Percentiles rank a stretch among this genome's conserved stretches.
Evolutionary conservation across 2,329 filamentous ascomycete species (phyloP).

Genomic region (Fusarium abutilonis): DNA sequence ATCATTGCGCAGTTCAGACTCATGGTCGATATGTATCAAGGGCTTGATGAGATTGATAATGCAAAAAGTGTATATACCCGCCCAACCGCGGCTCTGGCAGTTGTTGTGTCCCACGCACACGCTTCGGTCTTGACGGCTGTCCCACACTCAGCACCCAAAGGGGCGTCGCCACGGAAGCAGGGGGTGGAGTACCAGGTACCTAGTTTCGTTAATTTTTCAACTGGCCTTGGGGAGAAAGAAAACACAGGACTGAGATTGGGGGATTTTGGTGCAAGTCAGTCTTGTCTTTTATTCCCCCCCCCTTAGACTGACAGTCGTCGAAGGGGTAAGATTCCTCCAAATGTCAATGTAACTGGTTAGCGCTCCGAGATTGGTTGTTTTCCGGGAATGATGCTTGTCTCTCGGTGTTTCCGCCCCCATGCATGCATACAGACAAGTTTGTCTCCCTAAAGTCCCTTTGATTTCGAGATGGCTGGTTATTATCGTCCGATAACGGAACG

Average conservation of each 20-base stretch:
- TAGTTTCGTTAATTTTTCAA: slow-evolving; percentile 18
- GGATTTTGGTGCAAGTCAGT: too few relatives aligned
- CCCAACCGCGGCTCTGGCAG: slow-evolving; percentile 25
- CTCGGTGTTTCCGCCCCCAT: slow-evolving; percentile 44
- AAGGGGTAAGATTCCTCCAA: slow-evolving; percentile 20
- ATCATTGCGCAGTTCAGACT: slow-evolving; percentile 10
- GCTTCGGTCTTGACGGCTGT: not conserved
- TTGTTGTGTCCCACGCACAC: slow-evolving; percentile 32
- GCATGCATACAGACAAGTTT: slow-evolving; percentile 2
- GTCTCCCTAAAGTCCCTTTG: slow-evolving; percentile 29
- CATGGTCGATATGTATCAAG: slow-evolving; percentile 2
- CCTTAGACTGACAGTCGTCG: not conserved
- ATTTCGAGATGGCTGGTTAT: slow-evolving; percentile 35
- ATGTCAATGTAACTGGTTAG: slow-evolving; percentile 25
- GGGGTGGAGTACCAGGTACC: slow-evolving; percentile 16
- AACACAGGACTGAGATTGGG: too few relatives aligned
- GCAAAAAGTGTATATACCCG: slow-evolving; percentile 18
- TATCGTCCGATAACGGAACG: slow-evolving; percentile 39
- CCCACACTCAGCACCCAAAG: slow-evolving; percentile 37
- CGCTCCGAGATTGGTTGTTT: slow-evolving; percentile 27
- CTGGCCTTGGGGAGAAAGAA: not conserved
- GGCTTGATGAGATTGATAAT: slow-evolving; percentile 43
- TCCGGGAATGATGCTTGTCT: slow-evolving; percentile 44
- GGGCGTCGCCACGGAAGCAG: slow-evolving; percentile 41
- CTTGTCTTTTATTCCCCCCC: too few relatives aligned